These are phyloP conservation scores for Brachypodium distachyon DNA, from an alignment of 202 grass and related monocot species.

Conservation along the genomic window DNA sequence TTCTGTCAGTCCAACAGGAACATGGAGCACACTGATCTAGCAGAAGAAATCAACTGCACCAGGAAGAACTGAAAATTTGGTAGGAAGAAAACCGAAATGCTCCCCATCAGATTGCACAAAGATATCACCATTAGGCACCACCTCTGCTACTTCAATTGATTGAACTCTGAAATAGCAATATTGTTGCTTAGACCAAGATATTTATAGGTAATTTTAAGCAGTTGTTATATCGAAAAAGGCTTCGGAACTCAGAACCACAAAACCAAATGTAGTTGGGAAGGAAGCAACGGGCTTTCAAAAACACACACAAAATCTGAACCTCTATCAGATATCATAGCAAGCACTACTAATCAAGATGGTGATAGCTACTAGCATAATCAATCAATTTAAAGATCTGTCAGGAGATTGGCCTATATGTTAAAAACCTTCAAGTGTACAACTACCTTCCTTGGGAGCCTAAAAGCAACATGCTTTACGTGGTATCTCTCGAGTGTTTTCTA, in stretches of 20 bases:
- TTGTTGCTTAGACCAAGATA: not conserved
- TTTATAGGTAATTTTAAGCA: not conserved
- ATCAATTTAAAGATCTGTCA: not conserved
- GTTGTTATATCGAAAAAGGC: not conserved
- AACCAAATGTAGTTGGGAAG: not conserved
- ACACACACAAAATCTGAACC: not conserved
- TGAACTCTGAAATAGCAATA: slow-evolving; percentile 40
- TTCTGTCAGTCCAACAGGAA: not conserved
- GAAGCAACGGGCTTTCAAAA: not conserved
- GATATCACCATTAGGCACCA: slow-evolving; percentile 33
- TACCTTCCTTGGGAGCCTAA: slow-evolving; percentile 17
- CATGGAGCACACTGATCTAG: slow-evolving; percentile 3
- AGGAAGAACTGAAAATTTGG: slow-evolving; percentile 68
- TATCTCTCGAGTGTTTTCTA: not conserved
- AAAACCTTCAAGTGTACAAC: not conserved
- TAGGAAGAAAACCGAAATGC: slow-evolving; percentile 76
- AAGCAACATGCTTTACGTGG: slow-evolving; percentile 2
- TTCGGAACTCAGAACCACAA: not conserved
- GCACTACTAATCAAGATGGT: not conserved
- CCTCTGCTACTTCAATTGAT: slow-evolving; percentile 79
- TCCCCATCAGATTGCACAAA: slow-evolving; percentile 90
- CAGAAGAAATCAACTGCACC: slow-evolving; percentile 69
- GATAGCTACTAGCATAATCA: not conserved
- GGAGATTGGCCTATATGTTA: not conserved
- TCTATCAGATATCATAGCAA: not conserved